These are phyloP conservation scores for Podosphaera xanthii DNA, from an alignment of 2,329 filamentous ascomycete genomes.

Conservation along the genomic window DNA sequence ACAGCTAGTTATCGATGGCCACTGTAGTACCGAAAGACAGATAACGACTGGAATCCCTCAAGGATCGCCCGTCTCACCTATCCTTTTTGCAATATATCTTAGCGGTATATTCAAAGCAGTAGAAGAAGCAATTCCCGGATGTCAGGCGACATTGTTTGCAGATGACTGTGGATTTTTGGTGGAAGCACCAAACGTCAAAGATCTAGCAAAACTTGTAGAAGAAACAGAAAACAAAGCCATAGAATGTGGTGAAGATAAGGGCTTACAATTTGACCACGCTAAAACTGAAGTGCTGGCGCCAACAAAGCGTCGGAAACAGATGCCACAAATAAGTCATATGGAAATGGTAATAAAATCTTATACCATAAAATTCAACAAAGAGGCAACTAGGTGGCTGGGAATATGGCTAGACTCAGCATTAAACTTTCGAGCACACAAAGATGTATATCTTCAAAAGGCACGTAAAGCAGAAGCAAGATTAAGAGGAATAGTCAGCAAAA, in stretches of 20 bases:
- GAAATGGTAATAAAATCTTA: neutral
- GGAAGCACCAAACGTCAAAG: neutral
- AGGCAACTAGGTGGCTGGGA: neutral
- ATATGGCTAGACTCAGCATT: neutral
- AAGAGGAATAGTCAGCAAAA: too few relatives aligned
- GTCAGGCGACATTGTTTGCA: neutral
- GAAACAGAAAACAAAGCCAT: neutral
- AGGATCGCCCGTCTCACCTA: neutral
- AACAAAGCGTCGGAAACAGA: neutral
- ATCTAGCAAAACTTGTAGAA: neutral
- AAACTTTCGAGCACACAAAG: neutral
- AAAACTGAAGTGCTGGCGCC: neutral
- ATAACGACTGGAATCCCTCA: neutral
- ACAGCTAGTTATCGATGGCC: neutral
- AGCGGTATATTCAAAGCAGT: neutral
- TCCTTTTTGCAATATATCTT: too few relatives aligned
- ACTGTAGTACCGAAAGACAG: neutral
- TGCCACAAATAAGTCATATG: neutral
- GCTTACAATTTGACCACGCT: neutral
- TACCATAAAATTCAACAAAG: neutral
- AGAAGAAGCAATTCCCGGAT: neutral
- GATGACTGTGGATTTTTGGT: neutral
- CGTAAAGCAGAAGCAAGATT: neutral
- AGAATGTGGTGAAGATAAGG: neutral
- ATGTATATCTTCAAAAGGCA: neutral